Base-by-base conservation (phyloP, 2,329 filamentous ascomycete genomes). In the Nothophoma quercina region DNA sequence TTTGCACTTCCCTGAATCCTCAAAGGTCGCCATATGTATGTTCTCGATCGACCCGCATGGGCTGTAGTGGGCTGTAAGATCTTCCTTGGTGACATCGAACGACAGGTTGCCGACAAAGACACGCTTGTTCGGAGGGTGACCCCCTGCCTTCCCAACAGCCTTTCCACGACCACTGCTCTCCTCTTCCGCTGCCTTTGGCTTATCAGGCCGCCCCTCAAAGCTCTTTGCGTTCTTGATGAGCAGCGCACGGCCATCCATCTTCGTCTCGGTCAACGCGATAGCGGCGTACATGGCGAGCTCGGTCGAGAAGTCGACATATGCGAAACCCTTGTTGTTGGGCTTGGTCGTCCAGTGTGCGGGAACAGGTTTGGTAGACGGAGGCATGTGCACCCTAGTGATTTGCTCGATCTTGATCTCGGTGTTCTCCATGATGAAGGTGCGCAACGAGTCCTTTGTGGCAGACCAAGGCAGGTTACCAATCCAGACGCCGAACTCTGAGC, bases 1-100 rank as follows among this genome's bases (percentile, higher is more conserved):
- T 78, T 98, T 98, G 80, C 95, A 99, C 78, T 98, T 99, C 34
- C 95, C 95, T 16, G 88, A 88, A 74, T 99, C 96, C 75, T 98
- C 91, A 70, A 99, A 99, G 0, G 93, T 96, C 2, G 95, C 95
- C 62, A 98, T 81, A 77, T 96, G 93, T 59, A 91, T 84, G 78
- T 90, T 90, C 45, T 88, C 85, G 56, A 98, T 85, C 57, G 88
- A 82, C 42, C 95, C 95, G 71, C 93, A 98, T 72, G 88, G 90
- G 40, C 83, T 83, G 73, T 96, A 98, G 70, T 96, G 91, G 59
- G 87, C 82, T 61, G 86, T 81, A 41, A 99, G 76, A 64, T 91
- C 87, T 47, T 96, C 91, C 65, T 93, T 89, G 6, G 88, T 80
- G 16, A 78, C 74, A 49, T 82, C 79, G 54, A 81, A 81, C 12